phyloP scores from a whole-genome alignment of 176 grass and related monocot species.

The Juncus inflexus region DNA sequence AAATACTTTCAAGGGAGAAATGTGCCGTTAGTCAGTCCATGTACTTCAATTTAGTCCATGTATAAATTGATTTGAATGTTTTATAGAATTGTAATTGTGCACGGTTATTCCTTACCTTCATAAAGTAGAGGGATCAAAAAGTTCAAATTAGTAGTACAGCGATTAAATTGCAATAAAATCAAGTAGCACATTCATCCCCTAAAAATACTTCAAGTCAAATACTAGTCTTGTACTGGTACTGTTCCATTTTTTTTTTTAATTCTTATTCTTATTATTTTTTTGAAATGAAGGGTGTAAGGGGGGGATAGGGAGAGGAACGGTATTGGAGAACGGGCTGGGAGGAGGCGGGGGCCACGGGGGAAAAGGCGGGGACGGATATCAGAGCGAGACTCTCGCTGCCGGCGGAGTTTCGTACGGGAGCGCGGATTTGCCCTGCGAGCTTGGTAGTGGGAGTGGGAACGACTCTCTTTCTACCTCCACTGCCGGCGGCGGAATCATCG shows the following conservation, averaged over 20 bases:
- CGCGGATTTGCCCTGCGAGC: conserved; percentile 90
- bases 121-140: too few species aligned
- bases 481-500: conserved; percentile 96
- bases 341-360: conserved; percentile 97
- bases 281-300: conserved; percentile 72
- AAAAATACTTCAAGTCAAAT: too few species aligned
- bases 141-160: too few species aligned
- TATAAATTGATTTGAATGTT: neutral
- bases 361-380: conserved; percentile 65
- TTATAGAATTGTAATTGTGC: too few species aligned
- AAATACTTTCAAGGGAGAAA: too few species aligned
- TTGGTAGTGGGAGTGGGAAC: conserved; percentile 98
- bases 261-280: neutral
- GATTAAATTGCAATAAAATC: too few species aligned
- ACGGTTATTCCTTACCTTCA: too few species aligned
- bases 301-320: conserved; percentile 73
- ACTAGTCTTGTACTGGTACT: too few species aligned
- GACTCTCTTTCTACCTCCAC: conserved; percentile 52
- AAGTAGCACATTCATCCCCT: too few species aligned
- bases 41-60: neutral
- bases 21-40: too few species aligned
- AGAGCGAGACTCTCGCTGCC: conserved; percentile 34
- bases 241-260: too few species aligned
- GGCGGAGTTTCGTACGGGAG: conserved; percentile 73
- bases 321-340: conserved; percentile 50